These are phyloP conservation scores for Porcisia deanei DNA, from an alignment of 208 protist species.

Conservation along the genomic window DNA sequence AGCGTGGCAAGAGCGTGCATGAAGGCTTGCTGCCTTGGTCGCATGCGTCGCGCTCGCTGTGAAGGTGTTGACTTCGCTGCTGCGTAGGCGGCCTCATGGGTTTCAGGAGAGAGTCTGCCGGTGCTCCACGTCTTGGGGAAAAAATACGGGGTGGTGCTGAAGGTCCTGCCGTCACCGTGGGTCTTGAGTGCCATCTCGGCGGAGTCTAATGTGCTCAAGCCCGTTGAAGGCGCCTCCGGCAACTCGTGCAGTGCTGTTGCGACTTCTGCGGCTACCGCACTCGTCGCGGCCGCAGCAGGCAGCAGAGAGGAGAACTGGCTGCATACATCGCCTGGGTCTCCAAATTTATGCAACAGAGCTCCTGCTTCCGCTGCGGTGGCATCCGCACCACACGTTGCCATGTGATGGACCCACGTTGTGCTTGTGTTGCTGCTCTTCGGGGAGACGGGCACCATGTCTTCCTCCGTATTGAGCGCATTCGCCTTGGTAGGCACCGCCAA, in stretches of 20 bases:
- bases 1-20: constrained; percentile 22
- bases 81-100: neutral
- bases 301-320: neutral
- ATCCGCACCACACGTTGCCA: neutral
- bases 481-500: neutral
- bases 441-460: neutral
- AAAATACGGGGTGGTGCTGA: constrained; percentile 7
- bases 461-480: neutral
- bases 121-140: constrained; percentile 28
- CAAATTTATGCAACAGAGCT: neutral
- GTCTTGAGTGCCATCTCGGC: neutral
- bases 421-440: constrained; percentile 11
- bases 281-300: neutral
- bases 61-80: neutral
- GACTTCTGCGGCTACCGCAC: neutral
- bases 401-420: neutral
- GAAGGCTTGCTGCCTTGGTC: constrained; percentile 11
- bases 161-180: neutral
- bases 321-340: neutral
- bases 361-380: neutral
- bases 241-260: neutral
- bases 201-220: neutral
- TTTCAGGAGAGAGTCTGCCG: neutral
- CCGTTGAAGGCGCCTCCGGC: neutral
- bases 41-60: constrained; percentile 6